Base-by-base conservation (phyloP, 2,329 filamentous ascomycete genomes). In the Cercospora citrullina region DNA sequence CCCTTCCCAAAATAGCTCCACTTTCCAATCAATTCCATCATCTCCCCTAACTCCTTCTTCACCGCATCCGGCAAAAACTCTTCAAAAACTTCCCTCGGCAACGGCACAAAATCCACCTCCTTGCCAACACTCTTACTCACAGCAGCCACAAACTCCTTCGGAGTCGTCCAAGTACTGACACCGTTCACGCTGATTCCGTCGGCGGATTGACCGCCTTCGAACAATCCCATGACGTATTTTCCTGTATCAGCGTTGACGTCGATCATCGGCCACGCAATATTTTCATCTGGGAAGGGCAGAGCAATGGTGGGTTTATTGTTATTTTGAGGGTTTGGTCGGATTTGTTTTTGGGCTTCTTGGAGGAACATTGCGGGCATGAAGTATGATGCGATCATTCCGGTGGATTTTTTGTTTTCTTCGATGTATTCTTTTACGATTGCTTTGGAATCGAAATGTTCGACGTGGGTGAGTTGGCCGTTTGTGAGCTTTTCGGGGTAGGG, bases 371-470 rank as follows among this genome's bases (percentile, higher is more conserved):
- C 71, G 7, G 76, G 73, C 65, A 74, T 69, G 63, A 73, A 76
- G 31, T 74, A 74, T 5, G 65, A 72, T 4, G 57, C 68, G 9
- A 76, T 65, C 67, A 76, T 74, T n/a, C 70, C 71, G 36, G 36
- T n/a, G 10, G 16, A 26, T 48, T 68, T 55, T 42, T 75, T 75
- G 57, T 72, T 72, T 16, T 65, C 71, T 63, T 75, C 75, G 42
- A 76, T 73, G 63, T 79, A 79, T 57, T 78, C 72, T 30, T 78
- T 77, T 0, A 81, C 73, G 12, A 73, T 69, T 1, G 77, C 78
- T 67, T 81, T 81, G 31, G 68, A 69, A 58, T 81, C 79, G 62
- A 81, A 81, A 69, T 80, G 80, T 42, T 77, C 72, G 4, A 80
- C 74, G 14, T 75, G 73, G 51, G 67, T 72, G 26, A 77, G 69